Evolutionary conservation across 1,139 yeast species (phyloP).

Genomic region (Lodderomyces orthopsilosis): DNA sequence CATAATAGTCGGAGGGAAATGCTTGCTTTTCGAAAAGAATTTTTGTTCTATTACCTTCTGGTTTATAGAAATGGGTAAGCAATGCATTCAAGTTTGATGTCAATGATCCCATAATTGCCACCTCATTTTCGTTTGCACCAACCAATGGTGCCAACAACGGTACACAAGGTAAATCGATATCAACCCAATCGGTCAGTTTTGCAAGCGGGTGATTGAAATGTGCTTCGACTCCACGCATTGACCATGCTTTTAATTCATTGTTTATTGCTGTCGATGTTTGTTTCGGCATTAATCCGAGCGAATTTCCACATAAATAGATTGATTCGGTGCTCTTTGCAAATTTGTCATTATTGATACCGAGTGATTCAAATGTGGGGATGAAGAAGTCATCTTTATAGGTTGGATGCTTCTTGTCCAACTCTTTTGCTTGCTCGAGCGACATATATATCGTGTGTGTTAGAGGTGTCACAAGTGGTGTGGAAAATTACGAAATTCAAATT

Average conservation of each 20-base stretch:
- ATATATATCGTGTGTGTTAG: not conserved
- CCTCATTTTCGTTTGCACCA: slow-evolving; percentile 71
- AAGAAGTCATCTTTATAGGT: slow-evolving; percentile 43
- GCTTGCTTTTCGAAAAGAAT: slow-evolving; percentile 83
- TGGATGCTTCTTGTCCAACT: slow-evolving; percentile 37
- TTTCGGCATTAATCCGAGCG: slow-evolving; percentile 85
- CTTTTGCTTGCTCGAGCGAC: slow-evolving; percentile 18
- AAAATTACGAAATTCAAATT: not conserved
- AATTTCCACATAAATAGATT: slow-evolving; percentile 83
- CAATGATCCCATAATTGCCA: slow-evolving; percentile 83
- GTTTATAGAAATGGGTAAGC: slow-evolving; percentile 71
- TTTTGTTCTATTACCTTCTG: slow-evolving; percentile 56
- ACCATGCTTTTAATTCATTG: slow-evolving; percentile 80
- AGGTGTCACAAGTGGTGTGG: not conserved
- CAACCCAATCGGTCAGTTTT: slow-evolving; percentile 64
- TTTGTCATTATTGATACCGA: slow-evolving; percentile 37
- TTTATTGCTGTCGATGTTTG: slow-evolving; percentile 55
- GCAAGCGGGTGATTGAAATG: slow-evolving; percentile 68
- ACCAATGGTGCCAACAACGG: slow-evolving; percentile 70
- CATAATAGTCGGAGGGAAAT: slow-evolving; percentile 90
- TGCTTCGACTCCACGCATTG: slow-evolving; percentile 72
- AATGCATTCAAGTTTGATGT: slow-evolving; percentile 80
- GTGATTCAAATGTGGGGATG: slow-evolving; percentile 57
- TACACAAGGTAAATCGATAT: slow-evolving; percentile 72
- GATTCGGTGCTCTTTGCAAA: slow-evolving; percentile 25